These are phyloP conservation scores for Candida stauntonica DNA, from an alignment of 805 yeast genomes.

Conservation along the genomic window DNA sequence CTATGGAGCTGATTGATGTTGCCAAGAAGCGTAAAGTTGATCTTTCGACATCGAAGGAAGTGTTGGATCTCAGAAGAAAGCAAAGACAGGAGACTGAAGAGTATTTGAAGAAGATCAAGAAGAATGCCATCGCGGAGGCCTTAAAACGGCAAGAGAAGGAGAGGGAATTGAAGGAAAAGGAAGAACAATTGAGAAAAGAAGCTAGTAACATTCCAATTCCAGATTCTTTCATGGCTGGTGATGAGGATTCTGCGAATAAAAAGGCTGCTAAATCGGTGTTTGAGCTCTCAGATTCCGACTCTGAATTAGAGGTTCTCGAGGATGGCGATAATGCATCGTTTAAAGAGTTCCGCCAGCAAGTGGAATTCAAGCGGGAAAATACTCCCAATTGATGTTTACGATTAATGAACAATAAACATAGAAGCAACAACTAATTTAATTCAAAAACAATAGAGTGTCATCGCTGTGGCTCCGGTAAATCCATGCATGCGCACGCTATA, in stretches of 20 bases:
- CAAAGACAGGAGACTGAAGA: conserved; percentile 28
- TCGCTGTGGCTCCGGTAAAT: no score
- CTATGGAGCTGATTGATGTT: conserved; percentile 25
- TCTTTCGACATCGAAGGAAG: conserved; percentile 31
- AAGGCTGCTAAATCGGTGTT: no score
- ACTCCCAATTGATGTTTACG: neutral
- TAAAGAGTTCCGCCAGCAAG: conserved; percentile 4
- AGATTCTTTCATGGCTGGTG: conserved; percentile 2
- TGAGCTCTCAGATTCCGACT: conserved; percentile 3
- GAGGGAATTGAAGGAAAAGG: neutral
- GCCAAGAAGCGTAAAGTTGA: conserved; percentile 32
- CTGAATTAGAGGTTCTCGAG: neutral
- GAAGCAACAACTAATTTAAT: no score
- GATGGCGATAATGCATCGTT: conserved; percentile 3
- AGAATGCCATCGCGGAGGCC: neutral
- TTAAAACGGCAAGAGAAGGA: conserved; percentile 2
- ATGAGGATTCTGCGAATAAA: neutral
- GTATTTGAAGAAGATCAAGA: conserved; percentile 25
- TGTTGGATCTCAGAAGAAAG: conserved; percentile 25
- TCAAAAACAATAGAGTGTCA: no score
- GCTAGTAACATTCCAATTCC: neutral
- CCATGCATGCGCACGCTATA: no score
- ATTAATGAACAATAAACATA: no score
- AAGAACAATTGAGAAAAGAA: neutral
- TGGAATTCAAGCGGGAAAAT: neutral